Conservation (phyloP, 352 stramenopile genomes). For the Aphanomyces astaci region DNA sequence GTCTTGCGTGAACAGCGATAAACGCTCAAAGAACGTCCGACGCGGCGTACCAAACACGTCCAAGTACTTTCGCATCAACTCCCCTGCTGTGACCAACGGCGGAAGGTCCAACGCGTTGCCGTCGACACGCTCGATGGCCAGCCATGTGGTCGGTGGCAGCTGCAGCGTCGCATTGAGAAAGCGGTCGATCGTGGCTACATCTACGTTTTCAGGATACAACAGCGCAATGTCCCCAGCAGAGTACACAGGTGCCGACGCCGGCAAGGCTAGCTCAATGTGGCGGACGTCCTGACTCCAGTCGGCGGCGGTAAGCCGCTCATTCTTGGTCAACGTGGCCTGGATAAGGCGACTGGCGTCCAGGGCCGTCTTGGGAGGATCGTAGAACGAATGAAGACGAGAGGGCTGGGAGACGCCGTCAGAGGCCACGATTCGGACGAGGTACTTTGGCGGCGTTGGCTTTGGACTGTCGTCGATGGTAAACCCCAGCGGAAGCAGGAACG, state of each 20-base stretch:
- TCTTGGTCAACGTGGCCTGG: conserved; percentile 46
- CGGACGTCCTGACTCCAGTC: conserved; percentile 79
- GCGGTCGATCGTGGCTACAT: conserved; percentile 47
- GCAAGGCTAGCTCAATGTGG: conserved; percentile 60
- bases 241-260: conserved; percentile 30
- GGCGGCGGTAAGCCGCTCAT: conserved; percentile 50
- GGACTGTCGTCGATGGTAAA: conserved; percentile 57
- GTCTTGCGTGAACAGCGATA: conserved; percentile 75
- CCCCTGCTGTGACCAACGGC: conserved; percentile 37
- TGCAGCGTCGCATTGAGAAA: conserved; percentile 48
- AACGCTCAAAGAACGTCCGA: conserved; percentile 78
- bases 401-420: too few species aligned
- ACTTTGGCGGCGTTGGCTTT: conserved; percentile 43
- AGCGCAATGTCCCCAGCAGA: conserved; percentile 59
- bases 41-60: conserved; percentile 82
- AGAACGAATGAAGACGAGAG: conserved; percentile 41
- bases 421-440: conserved; percentile 27
- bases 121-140: conserved; percentile 46
- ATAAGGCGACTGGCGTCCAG: conserved; percentile 36
- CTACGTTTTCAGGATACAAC: conserved; percentile 65
- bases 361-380: conserved; percentile 39
- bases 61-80: conserved; percentile 79
- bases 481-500: conserved; percentile 43
- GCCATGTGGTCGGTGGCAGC: conserved; percentile 29
- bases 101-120: conserved; percentile 43